phyloP scores from a whole-genome alignment of 495 filamentous ascomycete genomes.

The Copromyces sp. region DNA sequence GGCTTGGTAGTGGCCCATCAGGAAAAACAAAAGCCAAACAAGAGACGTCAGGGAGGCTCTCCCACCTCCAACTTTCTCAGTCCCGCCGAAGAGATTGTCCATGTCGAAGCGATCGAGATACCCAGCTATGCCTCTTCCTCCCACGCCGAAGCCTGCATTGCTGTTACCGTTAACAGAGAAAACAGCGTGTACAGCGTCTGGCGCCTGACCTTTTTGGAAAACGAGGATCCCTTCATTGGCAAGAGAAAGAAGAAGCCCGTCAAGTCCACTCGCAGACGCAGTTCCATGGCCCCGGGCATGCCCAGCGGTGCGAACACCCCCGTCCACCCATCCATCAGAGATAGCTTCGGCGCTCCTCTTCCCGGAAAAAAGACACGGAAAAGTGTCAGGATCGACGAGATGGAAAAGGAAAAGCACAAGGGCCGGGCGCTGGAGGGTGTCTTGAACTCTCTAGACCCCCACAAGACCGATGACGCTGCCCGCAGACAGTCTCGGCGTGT shows the following conservation, averaged over 20 bases:
- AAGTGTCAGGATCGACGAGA: slow-evolving; percentile 24
- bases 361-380: slow-evolving; percentile 36
- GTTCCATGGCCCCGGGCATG: slow-evolving; percentile 72
- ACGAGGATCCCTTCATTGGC: slow-evolving; percentile 44
- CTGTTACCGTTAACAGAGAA: slow-evolving; percentile 70
- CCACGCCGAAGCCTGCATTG: slow-evolving; percentile 50
- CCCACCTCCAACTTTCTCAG: slow-evolving; percentile 40
- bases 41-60: slow-evolving; percentile 11
- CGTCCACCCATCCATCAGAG: slow-evolving; percentile 41
- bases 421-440: slow-evolving; percentile 43
- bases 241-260: slow-evolving; percentile 33
- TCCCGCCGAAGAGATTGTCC: slow-evolving; percentile 67
- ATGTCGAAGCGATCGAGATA: slow-evolving; percentile 40
- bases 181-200: slow-evolving; percentile 68
- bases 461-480: slow-evolving; percentile 54
- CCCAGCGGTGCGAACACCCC: slow-evolving; percentile 76
- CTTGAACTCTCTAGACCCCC: slow-evolving; percentile 61
- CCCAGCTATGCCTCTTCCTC: slow-evolving; percentile 4
- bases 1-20: slow-evolving; percentile 61
- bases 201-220: slow-evolving; percentile 59
- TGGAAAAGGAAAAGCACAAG: slow-evolving; percentile 31
- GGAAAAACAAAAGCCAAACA: slow-evolving; percentile 18
- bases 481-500: slow-evolving; percentile 73
- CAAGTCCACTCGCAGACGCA: slow-evolving; percentile 58
- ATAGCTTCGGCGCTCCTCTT: slow-evolving; percentile 38